phyloP scores from a whole-genome alignment of 805 yeast genomes.

The Schwanniomyces occidentalis region DNA sequence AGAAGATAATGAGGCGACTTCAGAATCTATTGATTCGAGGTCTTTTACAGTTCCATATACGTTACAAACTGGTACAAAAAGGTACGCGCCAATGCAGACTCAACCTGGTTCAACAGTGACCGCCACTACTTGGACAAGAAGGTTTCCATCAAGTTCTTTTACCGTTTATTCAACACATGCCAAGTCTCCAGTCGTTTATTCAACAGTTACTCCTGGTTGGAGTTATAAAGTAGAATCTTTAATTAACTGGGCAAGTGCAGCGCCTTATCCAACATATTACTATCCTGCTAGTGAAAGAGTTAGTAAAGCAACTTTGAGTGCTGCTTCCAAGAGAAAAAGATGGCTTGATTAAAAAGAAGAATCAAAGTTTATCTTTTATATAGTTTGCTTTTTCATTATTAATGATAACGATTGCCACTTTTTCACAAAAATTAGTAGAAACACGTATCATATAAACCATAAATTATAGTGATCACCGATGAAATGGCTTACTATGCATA shows the following conservation, averaged over 20 bases:
- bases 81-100: slow-evolving; percentile 90
- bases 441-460: too few species aligned
- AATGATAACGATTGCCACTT: too few species aligned
- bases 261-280: slow-evolving; percentile 65
- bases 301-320: slow-evolving; percentile 32
- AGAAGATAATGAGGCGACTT: slow-evolving; percentile 25
- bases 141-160: slow-evolving; percentile 67
- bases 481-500: too few species aligned
- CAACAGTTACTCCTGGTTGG: slow-evolving; percentile 89
- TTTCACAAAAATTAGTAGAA: too few species aligned
- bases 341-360: slow-evolving; percentile 32
- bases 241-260: slow-evolving; percentile 70
- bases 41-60: slow-evolving; percentile 71
- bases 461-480: too few species aligned
- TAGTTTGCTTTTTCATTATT: not conserved
- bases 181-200: slow-evolving; percentile 43
- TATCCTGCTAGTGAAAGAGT: slow-evolving; percentile 62
- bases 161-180: slow-evolving; percentile 50
- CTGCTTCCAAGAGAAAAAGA: slow-evolving; percentile 36
- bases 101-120: slow-evolving; percentile 80
- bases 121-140: slow-evolving; percentile 61
- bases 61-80: slow-evolving; percentile 71
- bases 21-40: slow-evolving; percentile 27
- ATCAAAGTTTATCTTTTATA: slow-evolving; percentile 1
- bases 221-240: slow-evolving; percentile 62